Evolutionary conservation across 2,329 filamentous ascomycete genomes (phyloP), one percentile per base, ranked within the genome.

Genomic region (Microsporum ferrugineum): DNA sequence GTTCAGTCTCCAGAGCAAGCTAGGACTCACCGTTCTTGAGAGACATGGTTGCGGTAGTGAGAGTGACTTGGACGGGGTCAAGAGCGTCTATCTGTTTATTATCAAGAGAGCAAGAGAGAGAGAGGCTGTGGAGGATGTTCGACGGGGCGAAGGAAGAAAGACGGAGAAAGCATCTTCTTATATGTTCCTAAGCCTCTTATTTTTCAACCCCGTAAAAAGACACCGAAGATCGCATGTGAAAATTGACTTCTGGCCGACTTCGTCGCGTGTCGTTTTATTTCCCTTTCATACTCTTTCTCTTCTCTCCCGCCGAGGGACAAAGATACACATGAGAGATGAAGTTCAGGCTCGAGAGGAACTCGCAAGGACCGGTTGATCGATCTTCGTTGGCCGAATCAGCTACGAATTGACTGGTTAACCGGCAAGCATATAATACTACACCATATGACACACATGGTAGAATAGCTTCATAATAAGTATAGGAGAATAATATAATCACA

Each of bases 11-110:
- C 33, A 23, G 39, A 8, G 3, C 41, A 10, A 27, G 10, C 27
- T 14, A 5, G 2, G 27, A 73, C 80, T 67, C 79, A 88, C 87
- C 82, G 78, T 87, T 85, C 76, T 86, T 86, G 77, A 90, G 81
- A 82, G 84, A 80, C 87, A 90, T 90, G 68, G 66, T 81, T 76
- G 62, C 29, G 57, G 56, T 49, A 8, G 39, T 51, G 10, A n/a
- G 14, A 5, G 5, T 23, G 17, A 3, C 12, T 49, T 49, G 39
- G 14, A 23, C 17, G 17, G 17, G 17, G 17, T 23, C 17, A 23
- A 23, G 17, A 23, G 17, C 17, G 17, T 1, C 17, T 23, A 23
- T 23, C 1, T 23, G 17, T 23, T 23, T 23, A 23, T 39, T 39
- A 39, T 12, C 5, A 7, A 3, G 8, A 12, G 34, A 36, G 38